A percentile compares a stretch with the other conserved stretches of the same genome.
These are phyloP conservation scores for Zygosaccharomyces pseudorouxii DNA, from an alignment of 805 yeast genomes.

Conservation along the genomic window DNA sequence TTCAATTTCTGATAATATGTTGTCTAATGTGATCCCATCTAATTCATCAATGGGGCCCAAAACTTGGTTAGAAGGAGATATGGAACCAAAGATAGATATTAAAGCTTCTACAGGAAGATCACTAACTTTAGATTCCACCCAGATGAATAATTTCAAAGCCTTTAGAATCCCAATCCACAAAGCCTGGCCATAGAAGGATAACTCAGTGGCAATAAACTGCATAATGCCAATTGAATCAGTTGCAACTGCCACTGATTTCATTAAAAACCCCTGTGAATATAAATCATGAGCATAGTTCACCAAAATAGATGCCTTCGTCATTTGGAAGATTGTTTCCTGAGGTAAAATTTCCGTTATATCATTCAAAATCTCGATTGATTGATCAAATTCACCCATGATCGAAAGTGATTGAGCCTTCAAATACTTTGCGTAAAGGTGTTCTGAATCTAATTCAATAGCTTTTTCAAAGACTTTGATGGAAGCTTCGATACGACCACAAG, in stretches of 20 bases:
- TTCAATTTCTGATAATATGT: slow-evolving; percentile 18
- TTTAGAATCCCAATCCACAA: slow-evolving; percentile 67
- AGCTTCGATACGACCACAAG: slow-evolving; percentile 83
- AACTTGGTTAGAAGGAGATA: slow-evolving; percentile 14
- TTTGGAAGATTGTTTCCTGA: slow-evolving; percentile 46
- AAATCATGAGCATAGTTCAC: slow-evolving; percentile 51
- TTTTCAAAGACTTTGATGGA: slow-evolving; percentile 75
- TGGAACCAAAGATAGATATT: slow-evolving; percentile 26
- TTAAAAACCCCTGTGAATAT: slow-evolving; percentile 56
- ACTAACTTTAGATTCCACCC: slow-evolving; percentile 49
- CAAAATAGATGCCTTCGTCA: slow-evolving; percentile 53
- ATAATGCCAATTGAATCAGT: slow-evolving; percentile 40
- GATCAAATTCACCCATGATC: slow-evolving; percentile 60
- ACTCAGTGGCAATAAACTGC: slow-evolving; percentile 15
- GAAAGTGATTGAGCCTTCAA: slow-evolving; percentile 63
- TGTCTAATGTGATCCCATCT: slow-evolving; percentile 24
- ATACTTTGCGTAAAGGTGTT: slow-evolving; percentile 59
- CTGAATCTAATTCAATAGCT: slow-evolving; percentile 51
- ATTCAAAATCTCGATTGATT: slow-evolving; percentile 48
- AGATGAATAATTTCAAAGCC: slow-evolving; percentile 48
- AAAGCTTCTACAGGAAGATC: slow-evolving; percentile 47
- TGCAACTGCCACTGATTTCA: slow-evolving; percentile 54
- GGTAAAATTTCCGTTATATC: slow-evolving; percentile 42
- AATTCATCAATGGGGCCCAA: slow-evolving; percentile 27
- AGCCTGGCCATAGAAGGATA: slow-evolving; percentile 39